Evolutionary conservation across 208 protist species (phyloP).

Genomic region (Trypanosoma brucei): DNA sequence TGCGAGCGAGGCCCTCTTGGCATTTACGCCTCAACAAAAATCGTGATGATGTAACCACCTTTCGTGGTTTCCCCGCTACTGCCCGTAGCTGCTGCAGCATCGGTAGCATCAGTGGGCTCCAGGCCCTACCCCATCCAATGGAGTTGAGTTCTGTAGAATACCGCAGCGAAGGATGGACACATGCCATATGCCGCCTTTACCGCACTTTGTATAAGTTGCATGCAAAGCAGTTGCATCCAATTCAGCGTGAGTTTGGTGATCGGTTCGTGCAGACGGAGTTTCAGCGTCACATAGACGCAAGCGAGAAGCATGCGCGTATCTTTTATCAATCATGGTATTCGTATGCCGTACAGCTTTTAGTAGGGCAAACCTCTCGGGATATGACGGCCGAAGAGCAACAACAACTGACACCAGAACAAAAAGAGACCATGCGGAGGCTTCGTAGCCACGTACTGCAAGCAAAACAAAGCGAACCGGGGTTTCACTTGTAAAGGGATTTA

Average conservation of each 20-base stretch:
- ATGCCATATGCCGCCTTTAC: constrained; percentile 65
- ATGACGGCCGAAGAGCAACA: constrained; percentile 70
- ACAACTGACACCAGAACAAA: constrained; percentile 73
- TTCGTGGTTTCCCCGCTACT: too few species aligned
- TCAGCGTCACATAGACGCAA: constrained; percentile 60
- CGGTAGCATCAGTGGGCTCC: constrained; percentile 16
- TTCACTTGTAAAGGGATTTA: constrained; percentile 19
- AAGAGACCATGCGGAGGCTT: constrained; percentile 63
- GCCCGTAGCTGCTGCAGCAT: too few species aligned
- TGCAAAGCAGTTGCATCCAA: constrained; percentile 57
- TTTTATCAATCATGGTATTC: constrained; percentile 87
- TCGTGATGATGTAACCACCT: too few species aligned
- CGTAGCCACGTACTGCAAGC: constrained; percentile 36
- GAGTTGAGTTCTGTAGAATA: constrained; percentile 38
- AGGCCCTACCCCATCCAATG: constrained; percentile 51
- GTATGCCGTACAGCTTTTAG: constrained; percentile 77
- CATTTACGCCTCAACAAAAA: too few species aligned
- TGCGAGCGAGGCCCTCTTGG: too few species aligned
- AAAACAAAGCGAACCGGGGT: constrained; percentile 28
- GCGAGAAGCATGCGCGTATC: constrained; percentile 44
- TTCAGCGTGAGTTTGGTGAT: constrained; percentile 83
- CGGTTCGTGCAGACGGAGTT: constrained; percentile 83
- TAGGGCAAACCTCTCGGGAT: constrained; percentile 61
- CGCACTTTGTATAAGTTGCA: constrained; percentile 79
- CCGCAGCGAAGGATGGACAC: constrained; percentile 50